Evolutionary conservation across 257 asterid genomes (phyloP), one percentile per base, ranked within the genome.

Genomic region (Craterostigma plantagineum): DNA sequence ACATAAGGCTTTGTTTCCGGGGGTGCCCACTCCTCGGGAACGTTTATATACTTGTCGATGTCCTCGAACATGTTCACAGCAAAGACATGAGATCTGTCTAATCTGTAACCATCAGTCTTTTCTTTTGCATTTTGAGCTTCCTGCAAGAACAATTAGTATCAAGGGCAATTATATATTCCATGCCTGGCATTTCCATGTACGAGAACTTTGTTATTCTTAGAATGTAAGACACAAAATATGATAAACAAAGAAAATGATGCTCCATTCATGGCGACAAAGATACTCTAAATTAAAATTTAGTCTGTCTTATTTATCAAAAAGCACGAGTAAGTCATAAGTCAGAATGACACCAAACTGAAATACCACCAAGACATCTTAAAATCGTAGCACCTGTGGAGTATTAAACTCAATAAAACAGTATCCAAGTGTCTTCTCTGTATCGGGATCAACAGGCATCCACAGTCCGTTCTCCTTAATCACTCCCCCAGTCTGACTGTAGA

Each of bases 21-120:
- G 27, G 95, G 95, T 43, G 98, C 98, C 98, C 95, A 82, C 57
- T 79, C 83, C 62, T 87, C 95, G 0, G 93, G 95, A 49, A 87
- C 86, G 63, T 64, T 70, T 61, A 69, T 17, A 59, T 71, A 77
- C 65, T 75, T 83, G 46, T 82, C 95, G 33, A 87, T 73, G 54
- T 87, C 98, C 34, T 75, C 83, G 52, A 87, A 83, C 74, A 79
- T 55, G 63, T 58, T 87, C 14, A 87, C 95, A 35, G 63, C 65
- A 62, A 87, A 87, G 30, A 82, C 63, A 57, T 87, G 98, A 30
- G 95, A 59, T 46, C 71, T 71, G 50, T 82, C 98, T 38, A 87
- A 50, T 63, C 67, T 82, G 73, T 82, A 82, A 2, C 92, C 92
- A 54, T 82, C 52, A n/a, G 95, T 82, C 61, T 62, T 82, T 49